Percentiles rank a stretch among this genome's conserved stretches.
Evolutionary conservation across 352 stramenopile species (phyloP).

Genomic region (Globisporangium carolinianum): DNA sequence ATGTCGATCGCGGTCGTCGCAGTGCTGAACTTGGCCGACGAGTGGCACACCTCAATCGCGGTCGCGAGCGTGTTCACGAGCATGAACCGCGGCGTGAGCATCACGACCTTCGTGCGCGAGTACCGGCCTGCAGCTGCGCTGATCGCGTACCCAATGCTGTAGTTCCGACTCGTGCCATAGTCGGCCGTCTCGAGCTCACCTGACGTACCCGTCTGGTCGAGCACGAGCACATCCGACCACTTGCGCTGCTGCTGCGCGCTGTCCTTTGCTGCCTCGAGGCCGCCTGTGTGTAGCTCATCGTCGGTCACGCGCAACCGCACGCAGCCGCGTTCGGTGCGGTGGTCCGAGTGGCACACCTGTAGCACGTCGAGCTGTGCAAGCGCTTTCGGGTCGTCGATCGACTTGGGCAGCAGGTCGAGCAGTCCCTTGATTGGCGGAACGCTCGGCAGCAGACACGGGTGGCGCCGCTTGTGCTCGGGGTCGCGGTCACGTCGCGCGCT

Average conservation of each 20-base stretch:
- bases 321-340: constrained; percentile 51
- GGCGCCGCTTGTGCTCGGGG: constrained; percentile 43
- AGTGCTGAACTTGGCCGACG: constrained; percentile 45
- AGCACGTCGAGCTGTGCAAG: constrained; percentile 70
- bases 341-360: constrained; percentile 76
- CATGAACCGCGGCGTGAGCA: constrained; percentile 81
- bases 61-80: constrained; percentile 72
- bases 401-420: constrained; percentile 75
- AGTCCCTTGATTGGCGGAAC: constrained; percentile 76
- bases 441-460: constrained; percentile 69
- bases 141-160: constrained; percentile 81
- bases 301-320: constrained; percentile 74
- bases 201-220: constrained; percentile 72
- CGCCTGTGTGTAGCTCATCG: constrained; percentile 15
- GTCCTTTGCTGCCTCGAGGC: constrained; percentile 29
- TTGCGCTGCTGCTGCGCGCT: constrained; percentile 44
- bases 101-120: constrained; percentile 84
- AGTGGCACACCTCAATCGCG: constrained; percentile 75
- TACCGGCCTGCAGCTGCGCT: constrained; percentile 65
- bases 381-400: constrained; percentile 44
- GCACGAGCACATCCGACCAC: constrained; percentile 63
- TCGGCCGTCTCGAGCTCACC: constrained; percentile 70
- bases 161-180: constrained; percentile 51
- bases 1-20: constrained; percentile 34
- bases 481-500: constrained; percentile 3